Evolutionary conservation across 2,329 filamentous ascomycete genomes (phyloP), one percentile per base, ranked within the genome.

Genomic region (Zymoseptoria ardabiliae): DNA sequence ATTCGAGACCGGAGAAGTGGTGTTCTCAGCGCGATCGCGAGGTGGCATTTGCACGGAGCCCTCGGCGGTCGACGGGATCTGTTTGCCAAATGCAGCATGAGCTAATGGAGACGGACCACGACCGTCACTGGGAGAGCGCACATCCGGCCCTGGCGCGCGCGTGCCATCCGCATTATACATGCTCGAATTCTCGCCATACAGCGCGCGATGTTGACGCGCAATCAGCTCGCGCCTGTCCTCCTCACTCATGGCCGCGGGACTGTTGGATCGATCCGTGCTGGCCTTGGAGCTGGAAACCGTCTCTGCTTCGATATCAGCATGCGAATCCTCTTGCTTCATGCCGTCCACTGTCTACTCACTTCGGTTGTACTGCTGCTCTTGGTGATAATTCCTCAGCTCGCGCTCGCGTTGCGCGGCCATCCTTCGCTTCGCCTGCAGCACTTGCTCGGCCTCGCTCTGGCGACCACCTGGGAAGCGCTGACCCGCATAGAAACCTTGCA

Each of bases 321-420:
- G 52, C 11, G 21, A 45, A 48, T 30, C 22, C 17, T n/a, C 13
- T 25, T 50, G n/a, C n/a, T n/a, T n/a, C n/a, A n/a, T n/a, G n/a
- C n/a, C n/a, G n/a, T n/a, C n/a, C n/a, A n/a, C n/a, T n/a, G n/a
- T n/a, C n/a, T n/a, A 70, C 70, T 66, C 90, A 97, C 94, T 97
- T 90, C 93, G 88, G 83, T 97, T 96, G 81, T 96, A 97, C 86
- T 99, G 94, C 85, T 99, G 94, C 85, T 99, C 94, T 80, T 97
- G 95, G 81, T 99, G 94, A 80, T 97, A 96, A 80, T 97, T 99
- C 78, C 94, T 91, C 77, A 99, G 87, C 82, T 99, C 94, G 78
- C 93, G 90, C 83, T 99, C 94, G 78, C 94, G 90, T 81, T 97
- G 94, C 76, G 94, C 94, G 73, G 94, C 94, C 90, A 97, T 95